Conservation (phyloP, 1,284 basidiomycete species). For the Ceratobasidium papillatum region DNA sequence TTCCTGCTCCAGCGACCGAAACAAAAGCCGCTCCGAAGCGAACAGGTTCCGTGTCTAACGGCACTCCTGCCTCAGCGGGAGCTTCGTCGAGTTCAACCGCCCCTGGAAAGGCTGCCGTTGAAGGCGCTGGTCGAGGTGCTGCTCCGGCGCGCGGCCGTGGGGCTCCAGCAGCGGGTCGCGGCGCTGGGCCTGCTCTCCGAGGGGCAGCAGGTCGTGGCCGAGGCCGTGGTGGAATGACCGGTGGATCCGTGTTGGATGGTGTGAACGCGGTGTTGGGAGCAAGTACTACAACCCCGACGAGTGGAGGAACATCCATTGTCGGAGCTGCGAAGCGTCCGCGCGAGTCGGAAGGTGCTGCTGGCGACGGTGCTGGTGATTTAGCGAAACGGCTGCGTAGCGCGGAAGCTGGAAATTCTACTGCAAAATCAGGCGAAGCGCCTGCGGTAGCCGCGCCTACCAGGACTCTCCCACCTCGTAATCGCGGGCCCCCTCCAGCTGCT, state of each 20-base stretch:
- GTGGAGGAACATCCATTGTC: constrained; percentile 38
- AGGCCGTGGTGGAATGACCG: constrained; percentile 36
- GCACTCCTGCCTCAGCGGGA: constrained; percentile 5
- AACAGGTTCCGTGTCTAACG: constrained; percentile 19
- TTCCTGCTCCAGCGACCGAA: constrained; percentile 20
- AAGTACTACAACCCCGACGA: neutral
- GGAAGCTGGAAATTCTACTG: constrained; percentile 4
- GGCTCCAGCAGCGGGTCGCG: neutral
- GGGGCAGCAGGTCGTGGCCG: constrained; percentile 30
- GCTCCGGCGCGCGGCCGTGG: constrained; percentile 22
- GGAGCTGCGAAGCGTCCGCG: constrained; percentile 43
- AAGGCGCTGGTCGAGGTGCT: constrained; percentile 32
- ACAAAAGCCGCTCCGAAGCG: constrained; percentile 10
- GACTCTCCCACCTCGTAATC: constrained; percentile 23
- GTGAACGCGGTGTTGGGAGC: constrained; percentile 32
- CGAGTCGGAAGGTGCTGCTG: constrained; percentile 7
- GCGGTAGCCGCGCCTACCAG: constrained; percentile 4
- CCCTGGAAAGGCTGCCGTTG: constrained; percentile 19
- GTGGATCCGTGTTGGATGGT: constrained; percentile 34
- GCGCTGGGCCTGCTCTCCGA: constrained; percentile 1
- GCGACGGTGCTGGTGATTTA: constrained; percentile 18
- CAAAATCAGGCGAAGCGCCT: constrained; percentile 13
- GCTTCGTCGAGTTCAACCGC: neutral
- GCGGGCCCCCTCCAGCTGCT: constrained; percentile 13
- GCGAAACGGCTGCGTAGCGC: constrained; percentile 31